Conservation (phyloP, 2,329 filamentous ascomycete genomes). For the Ramularia endophylla region DNA sequence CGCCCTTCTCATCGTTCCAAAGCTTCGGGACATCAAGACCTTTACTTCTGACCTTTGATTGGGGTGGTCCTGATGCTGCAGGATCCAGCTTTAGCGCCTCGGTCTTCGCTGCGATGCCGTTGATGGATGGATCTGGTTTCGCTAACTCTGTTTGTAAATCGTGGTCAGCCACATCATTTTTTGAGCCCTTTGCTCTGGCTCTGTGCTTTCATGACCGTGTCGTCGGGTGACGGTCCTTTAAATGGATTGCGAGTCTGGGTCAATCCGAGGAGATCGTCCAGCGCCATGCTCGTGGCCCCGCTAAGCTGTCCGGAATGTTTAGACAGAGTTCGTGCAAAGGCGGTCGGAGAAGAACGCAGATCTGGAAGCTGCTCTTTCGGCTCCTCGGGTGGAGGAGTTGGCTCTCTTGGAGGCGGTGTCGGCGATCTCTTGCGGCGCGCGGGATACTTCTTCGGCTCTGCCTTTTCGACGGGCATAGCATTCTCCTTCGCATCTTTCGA, state of each 20-base stretch:
- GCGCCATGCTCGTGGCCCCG: conserved; percentile 11
- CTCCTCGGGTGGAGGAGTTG: conserved; percentile 25
- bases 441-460: conserved; percentile 58
- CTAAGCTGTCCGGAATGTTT: conserved; percentile 2
- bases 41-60: conserved; percentile 56
- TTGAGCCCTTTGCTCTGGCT: conserved; percentile 29
- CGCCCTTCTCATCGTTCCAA: conserved; percentile 21
- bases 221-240: conserved; percentile 29
- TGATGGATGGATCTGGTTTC: conserved; percentile 15
- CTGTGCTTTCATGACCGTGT: conserved; percentile 26
- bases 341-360: conserved; percentile 26
- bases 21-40: conserved; percentile 64
- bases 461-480: conserved; percentile 39
- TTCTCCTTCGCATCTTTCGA: conserved; percentile 24
- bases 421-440: conserved; percentile 25
- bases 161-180: conserved; percentile 21
- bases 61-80: conserved; percentile 11
- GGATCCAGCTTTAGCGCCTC: conserved; percentile 24
- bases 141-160: conserved; percentile 11
- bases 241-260: conserved; percentile 19
- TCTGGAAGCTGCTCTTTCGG: conserved; percentile 23
- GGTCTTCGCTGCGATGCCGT: conserved; percentile 26
- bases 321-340: conserved; percentile 25
- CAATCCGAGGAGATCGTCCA: conserved; percentile 25
- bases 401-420: conserved; percentile 24